Evolutionary conservation across 2,329 filamentous ascomycete species (phyloP), one percentile per base, ranked within the genome.

Genomic region (Sporothrix humicola): DNA sequence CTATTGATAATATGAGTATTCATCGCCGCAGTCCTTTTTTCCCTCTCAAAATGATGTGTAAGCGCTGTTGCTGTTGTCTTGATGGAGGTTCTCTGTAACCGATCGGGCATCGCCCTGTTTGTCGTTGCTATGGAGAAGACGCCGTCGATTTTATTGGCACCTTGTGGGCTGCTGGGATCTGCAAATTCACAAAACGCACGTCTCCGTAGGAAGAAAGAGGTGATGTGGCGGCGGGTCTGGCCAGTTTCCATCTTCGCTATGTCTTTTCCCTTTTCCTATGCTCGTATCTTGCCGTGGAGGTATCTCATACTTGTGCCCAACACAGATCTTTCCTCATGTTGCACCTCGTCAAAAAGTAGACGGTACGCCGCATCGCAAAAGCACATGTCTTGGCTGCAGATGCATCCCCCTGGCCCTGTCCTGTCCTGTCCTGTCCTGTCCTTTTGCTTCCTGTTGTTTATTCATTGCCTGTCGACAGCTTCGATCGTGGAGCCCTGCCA

Each of bases 401-500:
- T 8, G 42, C 37, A 7, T 12, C n/a, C 61, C 42, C 61, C 20
- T 20, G n/a, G 2, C 59, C n/a, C 59, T 65, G 37, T 42, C 37
- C 52, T 54, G 46, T n/a, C 15, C 26, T 42, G n/a, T n/a, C n/a
- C 37, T 31, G 59, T 10, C 58, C n/a, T 61, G 15, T 17, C 59
- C 61, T 26, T 37, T 20, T 42, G 56, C 31, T 37, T 12, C 20
- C 42, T 37, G 13, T 63, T 44, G 26, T n/a, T 20, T 37, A 3
- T 37, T 37, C 31, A 37, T 37, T 37, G 31, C 31, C 31, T 37
- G 31, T 37, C 31, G 31, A 37, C 31, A 37, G 31, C 20, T 42
- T 54, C 20, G 42, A 61, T 76, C 75, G 75, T 76, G 75, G 74
- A 75, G 72, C 69, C 31, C 71, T 71, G 44, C 54, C 58, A 76